phyloP scores from a whole-genome alignment of 768 basidiomycete species.

The Polyporus arcularius region DNA sequence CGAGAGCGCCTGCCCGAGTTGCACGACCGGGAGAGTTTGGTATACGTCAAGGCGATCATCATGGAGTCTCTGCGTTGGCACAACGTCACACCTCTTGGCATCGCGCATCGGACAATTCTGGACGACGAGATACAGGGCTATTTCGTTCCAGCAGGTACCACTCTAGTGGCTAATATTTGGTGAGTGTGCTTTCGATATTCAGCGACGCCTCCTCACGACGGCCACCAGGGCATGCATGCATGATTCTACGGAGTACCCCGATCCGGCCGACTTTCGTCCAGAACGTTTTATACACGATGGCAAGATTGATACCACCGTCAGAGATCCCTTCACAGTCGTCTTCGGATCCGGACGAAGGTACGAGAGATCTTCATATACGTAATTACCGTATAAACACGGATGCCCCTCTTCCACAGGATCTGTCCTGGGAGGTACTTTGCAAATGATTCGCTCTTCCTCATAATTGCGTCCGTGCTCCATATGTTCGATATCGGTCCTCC shows the following conservation, averaged over 20 bases:
- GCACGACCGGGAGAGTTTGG: slow-evolving; percentile 18
- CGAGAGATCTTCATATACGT: not conserved
- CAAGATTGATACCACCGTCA: not conserved
- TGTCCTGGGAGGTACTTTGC: not conserved
- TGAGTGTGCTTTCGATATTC: not conserved
- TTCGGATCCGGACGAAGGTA: not conserved
- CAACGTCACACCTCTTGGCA: slow-evolving; percentile 23
- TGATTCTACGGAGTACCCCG: slow-evolving; percentile 23
- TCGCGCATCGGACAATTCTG: not conserved
- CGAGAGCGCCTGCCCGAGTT: slow-evolving; percentile 22
- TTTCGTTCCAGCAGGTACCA: slow-evolving; percentile 5
- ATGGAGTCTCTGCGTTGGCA: slow-evolving; percentile 33
- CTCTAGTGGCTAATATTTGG: slow-evolving; percentile 8
- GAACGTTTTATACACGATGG: slow-evolving; percentile 15
- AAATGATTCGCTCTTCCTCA: not conserved
- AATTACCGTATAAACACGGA: slow-evolving; percentile 22
- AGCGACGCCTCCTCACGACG: not conserved
- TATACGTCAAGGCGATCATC: slow-evolving; percentile 30
- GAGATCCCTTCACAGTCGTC: too few species aligned
- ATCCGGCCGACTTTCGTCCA: slow-evolving; percentile 24
- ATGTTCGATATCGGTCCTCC: not conserved
- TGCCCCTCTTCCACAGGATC: slow-evolving; percentile 10
- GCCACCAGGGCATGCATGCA: slow-evolving; percentile 24
- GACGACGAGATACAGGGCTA: slow-evolving; percentile 11
- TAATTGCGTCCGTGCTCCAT: not conserved